Evolutionary conservation across 768 basidiomycete genomes (phyloP).

Genomic region (Auriscalpium microsporum): DNA sequence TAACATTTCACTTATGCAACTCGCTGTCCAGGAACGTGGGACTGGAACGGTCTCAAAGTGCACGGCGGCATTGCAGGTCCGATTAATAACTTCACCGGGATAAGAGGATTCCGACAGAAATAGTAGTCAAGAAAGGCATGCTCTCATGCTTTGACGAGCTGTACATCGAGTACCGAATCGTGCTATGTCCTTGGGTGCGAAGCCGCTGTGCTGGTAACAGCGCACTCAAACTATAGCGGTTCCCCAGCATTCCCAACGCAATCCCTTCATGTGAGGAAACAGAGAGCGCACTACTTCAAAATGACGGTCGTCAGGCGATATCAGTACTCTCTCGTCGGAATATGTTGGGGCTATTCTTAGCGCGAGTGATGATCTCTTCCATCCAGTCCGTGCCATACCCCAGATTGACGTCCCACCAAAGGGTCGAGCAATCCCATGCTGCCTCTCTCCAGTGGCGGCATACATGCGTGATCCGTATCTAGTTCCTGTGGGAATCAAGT

Average conservation of each 20-base stretch:
- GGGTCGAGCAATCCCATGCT: background rate
- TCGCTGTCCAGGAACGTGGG: conserved; percentile 33
- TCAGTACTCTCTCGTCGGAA: no score
- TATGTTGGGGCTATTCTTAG: background rate
- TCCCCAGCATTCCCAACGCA: no score
- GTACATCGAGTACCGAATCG: no score
- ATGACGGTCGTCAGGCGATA: no score
- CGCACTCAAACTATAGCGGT: no score
- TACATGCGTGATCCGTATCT: background rate
- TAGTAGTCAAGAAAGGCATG: no score
- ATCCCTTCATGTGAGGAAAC: no score
- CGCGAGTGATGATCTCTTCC: background rate
- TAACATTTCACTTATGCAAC: background rate
- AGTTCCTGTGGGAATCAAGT: background rate
- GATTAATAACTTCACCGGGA: conserved; percentile 7
- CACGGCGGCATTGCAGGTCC: conserved; percentile 36
- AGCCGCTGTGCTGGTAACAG: no score
- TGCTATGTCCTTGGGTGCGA: no score
- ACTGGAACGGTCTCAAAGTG: conserved; percentile 39
- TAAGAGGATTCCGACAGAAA: background rate
- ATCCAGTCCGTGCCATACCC: background rate
- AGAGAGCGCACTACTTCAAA: background rate
- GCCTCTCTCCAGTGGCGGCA: background rate
- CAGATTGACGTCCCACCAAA: background rate
- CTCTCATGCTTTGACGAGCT: no score